Evolutionary conservation across 805 yeast species (phyloP).

Genomic region (Alloascoidea hylecoeti): DNA sequence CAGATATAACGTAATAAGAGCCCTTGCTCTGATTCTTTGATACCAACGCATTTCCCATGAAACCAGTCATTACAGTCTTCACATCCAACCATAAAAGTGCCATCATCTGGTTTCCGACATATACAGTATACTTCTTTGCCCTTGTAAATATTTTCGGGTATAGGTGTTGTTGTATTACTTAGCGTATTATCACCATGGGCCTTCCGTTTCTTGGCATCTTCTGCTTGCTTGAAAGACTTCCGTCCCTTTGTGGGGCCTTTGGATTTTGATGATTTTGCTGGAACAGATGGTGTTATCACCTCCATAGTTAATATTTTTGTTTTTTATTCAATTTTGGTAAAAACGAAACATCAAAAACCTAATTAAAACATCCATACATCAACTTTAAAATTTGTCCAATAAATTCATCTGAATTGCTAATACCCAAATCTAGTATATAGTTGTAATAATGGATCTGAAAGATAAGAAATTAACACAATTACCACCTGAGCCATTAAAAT

Average conservation of each 20-base stretch:
- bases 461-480: too few species aligned
- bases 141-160: conserved; percentile 15
- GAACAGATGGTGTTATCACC: conserved; percentile 1
- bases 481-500: too few species aligned
- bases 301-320: conserved; percentile 3
- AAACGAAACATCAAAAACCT: too few species aligned
- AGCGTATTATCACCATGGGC: neutral
- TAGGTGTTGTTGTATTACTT: conserved; percentile 1
- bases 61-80: conserved; percentile 95
- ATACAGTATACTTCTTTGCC: conserved; percentile 62
- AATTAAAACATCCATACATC: too few species aligned
- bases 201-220: neutral
- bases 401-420: conserved; percentile 2
- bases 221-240: too few species aligned
- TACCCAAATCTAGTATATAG: conserved; percentile 2
- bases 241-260: neutral
- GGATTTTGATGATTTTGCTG: conserved; percentile 1
- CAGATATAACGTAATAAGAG: conserved; percentile 59
- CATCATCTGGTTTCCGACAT: conserved; percentile 68
- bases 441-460: conserved; percentile 3
- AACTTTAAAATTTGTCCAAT: conserved; percentile 3
- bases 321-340: conserved; percentile 3
- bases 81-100: conserved; percentile 83
- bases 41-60: conserved; percentile 65
- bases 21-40: conserved; percentile 33